A percentile compares a stretch with the other conserved stretches of the same genome.
phyloP scores from a whole-genome alignment of 331 rosid genomes.

The Phaseolus coccineus region DNA sequence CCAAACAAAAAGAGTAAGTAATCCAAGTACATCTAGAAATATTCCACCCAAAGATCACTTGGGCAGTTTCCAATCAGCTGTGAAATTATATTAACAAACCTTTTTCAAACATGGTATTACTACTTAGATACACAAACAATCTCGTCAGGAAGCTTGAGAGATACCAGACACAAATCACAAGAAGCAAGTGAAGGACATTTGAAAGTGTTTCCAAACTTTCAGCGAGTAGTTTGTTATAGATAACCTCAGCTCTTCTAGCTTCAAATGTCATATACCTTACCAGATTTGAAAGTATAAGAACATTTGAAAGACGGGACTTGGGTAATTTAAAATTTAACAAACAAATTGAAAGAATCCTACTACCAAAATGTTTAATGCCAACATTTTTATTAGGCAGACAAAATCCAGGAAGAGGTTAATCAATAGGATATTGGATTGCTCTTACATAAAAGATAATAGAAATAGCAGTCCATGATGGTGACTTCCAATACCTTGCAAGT shows the following conservation, averaged over 20 bases:
- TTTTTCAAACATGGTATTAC: conserved; percentile 36
- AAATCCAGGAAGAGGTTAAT: not conserved
- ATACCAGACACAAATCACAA: conserved; percentile 95
- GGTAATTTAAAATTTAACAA: not conserved
- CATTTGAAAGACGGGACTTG: conserved; percentile 24
- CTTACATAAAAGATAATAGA: conserved; percentile 90
- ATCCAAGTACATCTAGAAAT: too few relatives aligned
- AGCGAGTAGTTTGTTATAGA: conserved; percentile 72
- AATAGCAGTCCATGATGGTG: conserved; percentile 78
- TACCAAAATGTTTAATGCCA: too few relatives aligned
- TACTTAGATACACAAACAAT: conserved; percentile 44
- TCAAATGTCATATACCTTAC: conserved; percentile 82
- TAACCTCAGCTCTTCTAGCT: conserved; percentile 71
- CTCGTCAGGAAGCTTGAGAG: conserved; percentile 90
- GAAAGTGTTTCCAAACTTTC: conserved; percentile 68
- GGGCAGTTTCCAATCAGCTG: not conserved
- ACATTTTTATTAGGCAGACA: too few relatives aligned
- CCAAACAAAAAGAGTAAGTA: not conserved
- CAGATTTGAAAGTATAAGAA: conserved; percentile 49
- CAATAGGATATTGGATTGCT: conserved; percentile 19
- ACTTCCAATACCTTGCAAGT: conserved; percentile 75
- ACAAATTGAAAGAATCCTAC: too few relatives aligned
- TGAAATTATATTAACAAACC: conserved; percentile 34
- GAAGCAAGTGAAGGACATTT: conserved; percentile 78
- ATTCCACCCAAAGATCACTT: not conserved